Base-by-base conservation (phyloP, 441 rosid genomes). In the Flueggea neowawraea region DNA sequence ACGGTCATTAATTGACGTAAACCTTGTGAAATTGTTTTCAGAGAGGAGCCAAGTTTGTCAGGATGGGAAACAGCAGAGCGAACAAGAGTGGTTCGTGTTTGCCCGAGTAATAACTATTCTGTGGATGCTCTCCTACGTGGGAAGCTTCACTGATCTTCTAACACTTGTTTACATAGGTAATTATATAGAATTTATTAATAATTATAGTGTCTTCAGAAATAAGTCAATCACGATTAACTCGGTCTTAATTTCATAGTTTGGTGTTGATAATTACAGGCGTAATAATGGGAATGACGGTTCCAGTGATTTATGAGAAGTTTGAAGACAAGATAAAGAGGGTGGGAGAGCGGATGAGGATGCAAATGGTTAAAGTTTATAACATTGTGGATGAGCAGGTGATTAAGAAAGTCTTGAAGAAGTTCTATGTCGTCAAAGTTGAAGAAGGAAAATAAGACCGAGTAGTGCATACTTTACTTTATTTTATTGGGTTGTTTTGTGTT, bases 91-190 rank as follows among this genome's bases (percentile, higher is more conserved):
- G 85, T 69, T 74, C 15, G 59, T 63, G 3, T 82, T 85, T 47
- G 80, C 64, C 2, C 61, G 72, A 44, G 68, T 68, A 12, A 54
- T 78, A 22, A 77, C 72, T 11, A 77, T 72, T 3, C 47, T 89
- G 12, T 66, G 74, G 73, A 15, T 74, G 12, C 75, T 89, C 6
- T 75, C 90, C 32, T 70, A 66, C 52, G 62, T 79, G 2, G 90
- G 84, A 33, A 70, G 61, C 60, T 58, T 73, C 66, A 39, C 69
- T 41, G 86, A 81, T 66, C 70, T 82, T 6, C 73, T 79, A 1
- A 82, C 91, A 10, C 73, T 73, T 31, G 54, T 82, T 48, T 74
- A 76, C 78, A 47, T 75, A 47, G 85, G 87, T 80, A 77, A 58
- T 6, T 2, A 44, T 22, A 22, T 22, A 22, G 28, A 22, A 22